These are phyloP conservation scores for Papiliotrema flavescens DNA, from an alignment of 1,284 basidiomycete species.

Conservation along the genomic window DNA sequence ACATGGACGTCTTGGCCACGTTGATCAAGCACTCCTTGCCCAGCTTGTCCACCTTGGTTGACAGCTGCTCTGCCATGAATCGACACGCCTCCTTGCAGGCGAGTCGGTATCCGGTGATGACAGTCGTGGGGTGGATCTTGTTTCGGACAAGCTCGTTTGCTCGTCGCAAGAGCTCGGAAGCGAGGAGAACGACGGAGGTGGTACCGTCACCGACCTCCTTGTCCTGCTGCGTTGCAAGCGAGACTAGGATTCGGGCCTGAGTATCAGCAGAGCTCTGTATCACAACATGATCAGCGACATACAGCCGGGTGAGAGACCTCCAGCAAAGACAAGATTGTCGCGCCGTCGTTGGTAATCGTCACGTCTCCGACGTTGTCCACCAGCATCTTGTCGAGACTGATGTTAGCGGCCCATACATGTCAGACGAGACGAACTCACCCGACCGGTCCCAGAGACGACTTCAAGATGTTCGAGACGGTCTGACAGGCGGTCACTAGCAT, in stretches of 20 bases:
- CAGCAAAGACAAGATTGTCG: constrained; percentile 90
- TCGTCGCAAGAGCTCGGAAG: constrained; percentile 88
- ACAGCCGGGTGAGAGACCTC: constrained; percentile 91
- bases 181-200: constrained; percentile 96
- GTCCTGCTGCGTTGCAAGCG: constrained; percentile 98
- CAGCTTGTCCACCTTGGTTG: constrained; percentile 87
- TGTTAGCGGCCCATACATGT: not conserved
- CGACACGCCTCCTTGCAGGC: constrained; percentile 97
- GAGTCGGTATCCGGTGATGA: constrained; percentile 49
- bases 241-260: constrained; percentile 83
- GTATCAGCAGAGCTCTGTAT: constrained; percentile 10
- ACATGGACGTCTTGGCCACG: constrained; percentile 98
- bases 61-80: constrained; percentile 97
- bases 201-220: constrained; percentile 99
- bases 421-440: constrained; percentile 46
- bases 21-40: constrained; percentile 92
- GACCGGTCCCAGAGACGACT: constrained; percentile 92
- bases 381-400: constrained; percentile 91
- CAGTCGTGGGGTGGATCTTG: constrained; percentile 88
- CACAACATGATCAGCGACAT: too few species aligned
- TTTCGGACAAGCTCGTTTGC: constrained; percentile 98
- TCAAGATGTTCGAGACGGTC: constrained; percentile 95
- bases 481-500: constrained; percentile 83
- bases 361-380: constrained; percentile 99
- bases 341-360: constrained; percentile 99